phyloP scores from a whole-genome alignment of 1,139 yeast species.

The Hansenula lynferdii region DNA sequence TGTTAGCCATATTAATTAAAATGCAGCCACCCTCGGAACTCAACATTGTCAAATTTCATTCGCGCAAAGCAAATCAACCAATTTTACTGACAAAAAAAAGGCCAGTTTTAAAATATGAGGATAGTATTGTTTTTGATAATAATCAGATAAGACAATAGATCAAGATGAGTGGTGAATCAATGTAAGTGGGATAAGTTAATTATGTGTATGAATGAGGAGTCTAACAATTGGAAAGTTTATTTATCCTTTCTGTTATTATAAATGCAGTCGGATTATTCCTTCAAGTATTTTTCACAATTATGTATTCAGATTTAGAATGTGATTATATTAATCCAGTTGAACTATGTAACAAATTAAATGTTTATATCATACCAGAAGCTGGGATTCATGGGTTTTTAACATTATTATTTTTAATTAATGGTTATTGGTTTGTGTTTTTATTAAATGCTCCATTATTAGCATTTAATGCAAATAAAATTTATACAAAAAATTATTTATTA shows the following conservation, averaged over 20 bases:
- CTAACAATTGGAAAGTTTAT: slow-evolving; percentile 39
- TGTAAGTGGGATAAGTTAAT: not conserved
- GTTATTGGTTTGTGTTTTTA: slow-evolving; percentile 90
- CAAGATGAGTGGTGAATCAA: slow-evolving; percentile 12
- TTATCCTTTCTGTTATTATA: slow-evolving; percentile 76
- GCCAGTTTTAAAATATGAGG: too few relatives aligned
- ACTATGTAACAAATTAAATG: slow-evolving; percentile 87
- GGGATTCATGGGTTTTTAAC: slow-evolving; percentile 75
- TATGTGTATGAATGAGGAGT: not conserved
- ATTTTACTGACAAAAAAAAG: too few relatives aligned
- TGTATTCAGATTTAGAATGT: slow-evolving; percentile 91
- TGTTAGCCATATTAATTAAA: too few relatives aligned
- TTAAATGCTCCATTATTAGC: slow-evolving; percentile 84
- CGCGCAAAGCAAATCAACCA: too few relatives aligned
- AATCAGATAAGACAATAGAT: not conserved
- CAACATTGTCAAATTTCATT: too few relatives aligned
- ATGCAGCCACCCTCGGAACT: too few relatives aligned
- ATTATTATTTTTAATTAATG: slow-evolving; percentile 70
- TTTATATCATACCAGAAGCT: slow-evolving; percentile 89
- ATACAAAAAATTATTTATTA: slow-evolving; percentile 76
- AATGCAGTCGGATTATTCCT: slow-evolving; percentile 85
- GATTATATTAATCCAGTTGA: slow-evolving; percentile 97
- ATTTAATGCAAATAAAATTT: slow-evolving; percentile 66
- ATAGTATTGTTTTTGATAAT: not conserved
- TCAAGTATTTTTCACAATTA: slow-evolving; percentile 89